Percentiles rank a stretch among this genome's conserved stretches.
Evolutionary conservation across 305 asterid genomes (phyloP).

Genomic region (Nicotiana rustica): DNA sequence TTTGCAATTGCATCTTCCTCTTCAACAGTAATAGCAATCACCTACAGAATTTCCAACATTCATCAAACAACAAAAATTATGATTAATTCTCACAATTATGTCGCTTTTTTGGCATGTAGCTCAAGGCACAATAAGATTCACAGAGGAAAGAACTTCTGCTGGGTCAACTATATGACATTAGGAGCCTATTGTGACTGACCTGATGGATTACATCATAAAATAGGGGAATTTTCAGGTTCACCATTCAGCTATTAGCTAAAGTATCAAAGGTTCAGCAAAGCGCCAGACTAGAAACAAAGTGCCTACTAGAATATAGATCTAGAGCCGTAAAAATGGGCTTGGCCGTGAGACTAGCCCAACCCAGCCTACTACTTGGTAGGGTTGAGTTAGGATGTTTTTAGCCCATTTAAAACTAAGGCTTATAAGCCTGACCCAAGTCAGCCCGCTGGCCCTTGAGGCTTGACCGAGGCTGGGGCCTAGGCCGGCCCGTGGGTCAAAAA

Average conservation of each 20-base stretch:
- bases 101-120: slow-evolving; percentile 27
- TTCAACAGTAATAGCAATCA: slow-evolving; percentile 93
- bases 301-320: background rate
- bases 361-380: no score
- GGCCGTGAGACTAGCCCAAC: no score
- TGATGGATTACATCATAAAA: background rate
- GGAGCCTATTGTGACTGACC: slow-evolving; percentile 21
- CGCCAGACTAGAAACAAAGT: background rate
- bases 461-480: no score
- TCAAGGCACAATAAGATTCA: slow-evolving; percentile 27
- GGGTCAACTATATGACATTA: slow-evolving; percentile 17
- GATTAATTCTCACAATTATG: slow-evolving; percentile 20
- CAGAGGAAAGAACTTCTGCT: background rate
- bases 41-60: slow-evolving; percentile 47
- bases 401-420: no score
- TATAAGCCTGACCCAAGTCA: no score
- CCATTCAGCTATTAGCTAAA: slow-evolving; percentile 25
- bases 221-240: slow-evolving; percentile 1
- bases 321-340: no score
- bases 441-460: no score
- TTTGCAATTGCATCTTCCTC: slow-evolving; percentile 85
- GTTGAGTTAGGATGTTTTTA: no score
- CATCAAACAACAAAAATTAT: background rate
- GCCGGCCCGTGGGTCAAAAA: no score
- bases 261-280: background rate